These are phyloP conservation scores for Hygrocybe coccinea DNA, from an alignment of 768 basidiomycete species.

Conservation along the genomic window DNA sequence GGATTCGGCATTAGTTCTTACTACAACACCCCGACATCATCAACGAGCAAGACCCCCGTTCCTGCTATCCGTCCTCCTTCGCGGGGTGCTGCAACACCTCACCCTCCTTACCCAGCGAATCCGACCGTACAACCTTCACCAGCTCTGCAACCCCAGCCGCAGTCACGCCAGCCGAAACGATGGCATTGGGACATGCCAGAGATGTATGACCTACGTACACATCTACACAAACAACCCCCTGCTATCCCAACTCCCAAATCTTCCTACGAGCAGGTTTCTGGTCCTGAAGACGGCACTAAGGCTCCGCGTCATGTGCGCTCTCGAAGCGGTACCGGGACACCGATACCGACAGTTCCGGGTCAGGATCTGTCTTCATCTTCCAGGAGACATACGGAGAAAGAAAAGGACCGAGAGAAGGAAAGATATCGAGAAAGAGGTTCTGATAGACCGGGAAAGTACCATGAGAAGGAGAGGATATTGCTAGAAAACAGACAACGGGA, in stretches of 20 bases:
- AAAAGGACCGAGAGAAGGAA: slow-evolving; percentile 12
- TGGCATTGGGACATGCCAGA: neutral
- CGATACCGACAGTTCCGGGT: neutral
- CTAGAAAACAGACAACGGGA: slow-evolving; percentile 20
- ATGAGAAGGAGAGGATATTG: slow-evolving; percentile 19
- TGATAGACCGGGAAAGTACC: slow-evolving; percentile 1
- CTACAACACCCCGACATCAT: slow-evolving; percentile 11
- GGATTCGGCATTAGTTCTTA: slow-evolving; percentile 4
- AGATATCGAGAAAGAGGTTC: slow-evolving; percentile 6
- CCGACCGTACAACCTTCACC: neutral
- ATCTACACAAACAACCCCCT: slow-evolving; percentile 1
- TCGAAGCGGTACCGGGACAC: slow-evolving; percentile 2
- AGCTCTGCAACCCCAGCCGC: neutral
- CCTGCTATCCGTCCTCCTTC: slow-evolving; percentile 2
- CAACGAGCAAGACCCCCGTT: slow-evolving; percentile 7
- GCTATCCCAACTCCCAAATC: slow-evolving; percentile 7
- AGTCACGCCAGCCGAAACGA: neutral
- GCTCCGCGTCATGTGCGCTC: slow-evolving; percentile 3
- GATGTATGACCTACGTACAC: neutral
- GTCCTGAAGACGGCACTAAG: slow-evolving; percentile 5
- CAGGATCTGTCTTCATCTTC: slow-evolving; percentile 2
- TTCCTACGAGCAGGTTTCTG: slow-evolving; percentile 12
- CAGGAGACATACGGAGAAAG: slow-evolving; percentile 1
- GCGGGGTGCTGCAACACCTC: neutral
- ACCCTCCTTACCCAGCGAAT: neutral